Conservation (phyloP, 805 yeast species). For the Saccharomyces eubayanus region DNA sequence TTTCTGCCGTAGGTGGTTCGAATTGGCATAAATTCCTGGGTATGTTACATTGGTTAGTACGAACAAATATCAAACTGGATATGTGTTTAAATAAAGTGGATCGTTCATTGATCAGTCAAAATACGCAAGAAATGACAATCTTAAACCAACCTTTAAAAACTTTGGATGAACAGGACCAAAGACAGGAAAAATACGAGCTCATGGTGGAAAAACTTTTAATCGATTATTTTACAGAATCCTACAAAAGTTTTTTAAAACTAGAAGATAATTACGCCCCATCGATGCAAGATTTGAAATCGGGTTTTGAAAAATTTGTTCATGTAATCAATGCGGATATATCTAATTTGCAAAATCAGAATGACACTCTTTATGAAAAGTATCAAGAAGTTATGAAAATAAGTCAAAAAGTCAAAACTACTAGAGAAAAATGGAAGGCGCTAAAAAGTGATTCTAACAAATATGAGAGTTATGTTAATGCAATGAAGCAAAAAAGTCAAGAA, state of each 20-base stretch:
- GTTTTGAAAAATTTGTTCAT: slow-evolving; percentile 44
- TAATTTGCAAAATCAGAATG: slow-evolving; percentile 35
- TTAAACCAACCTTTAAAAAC: slow-evolving; percentile 19
- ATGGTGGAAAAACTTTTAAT: slow-evolving; percentile 41
- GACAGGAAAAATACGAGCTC: slow-evolving; percentile 30
- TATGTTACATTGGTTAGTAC: slow-evolving; percentile 73
- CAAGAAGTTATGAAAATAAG: slow-evolving; percentile 39
- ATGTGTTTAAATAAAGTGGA: slow-evolving; percentile 18
- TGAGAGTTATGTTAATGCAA: slow-evolving; percentile 58
- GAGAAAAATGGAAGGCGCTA: slow-evolving; percentile 52
- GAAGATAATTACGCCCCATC: slow-evolving; percentile 54
- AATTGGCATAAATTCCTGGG: slow-evolving; percentile 81
- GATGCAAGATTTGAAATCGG: slow-evolving; percentile 46
- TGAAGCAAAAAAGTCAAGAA: slow-evolving; percentile 53
- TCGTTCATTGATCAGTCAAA: slow-evolving; percentile 17
- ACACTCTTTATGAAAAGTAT: slow-evolving; percentile 33
- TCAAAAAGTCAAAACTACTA: slow-evolving; percentile 42
- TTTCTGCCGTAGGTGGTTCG: slow-evolving; percentile 85
- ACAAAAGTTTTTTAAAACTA: slow-evolving; percentile 55
- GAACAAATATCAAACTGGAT: slow-evolving; percentile 41
- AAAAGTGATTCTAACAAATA: slow-evolving; percentile 65
- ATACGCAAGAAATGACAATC: slow-evolving; percentile 27
- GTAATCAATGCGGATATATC: slow-evolving; percentile 42
- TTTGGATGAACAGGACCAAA: slow-evolving; percentile 26
- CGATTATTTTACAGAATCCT: slow-evolving; percentile 57